Evolutionary conservation across 768 basidiomycete species (phyloP).

Genomic region (Rhodotorula babjevae): DNA sequence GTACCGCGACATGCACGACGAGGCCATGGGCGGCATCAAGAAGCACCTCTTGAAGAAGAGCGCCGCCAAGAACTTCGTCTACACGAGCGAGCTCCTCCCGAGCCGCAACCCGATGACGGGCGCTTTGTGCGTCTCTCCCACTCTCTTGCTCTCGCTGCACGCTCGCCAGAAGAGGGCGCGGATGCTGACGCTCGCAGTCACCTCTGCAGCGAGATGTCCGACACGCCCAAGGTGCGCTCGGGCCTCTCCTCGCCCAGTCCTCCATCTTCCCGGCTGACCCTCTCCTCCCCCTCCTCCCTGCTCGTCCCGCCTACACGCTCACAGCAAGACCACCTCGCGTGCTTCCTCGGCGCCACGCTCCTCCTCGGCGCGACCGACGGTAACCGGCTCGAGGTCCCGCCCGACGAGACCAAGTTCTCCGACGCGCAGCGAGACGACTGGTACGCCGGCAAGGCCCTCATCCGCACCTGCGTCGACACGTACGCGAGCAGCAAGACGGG

Average conservation of each 20-base stretch:
- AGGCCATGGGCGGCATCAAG: slow-evolving; percentile 77
- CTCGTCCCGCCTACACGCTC: slow-evolving; percentile 44
- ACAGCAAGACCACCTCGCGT: slow-evolving; percentile 92
- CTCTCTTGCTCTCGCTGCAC: slow-evolving; percentile 21
- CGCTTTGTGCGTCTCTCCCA: slow-evolving; percentile 21
- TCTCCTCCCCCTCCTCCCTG: neutral
- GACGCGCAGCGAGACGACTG: slow-evolving; percentile 68
- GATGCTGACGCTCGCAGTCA: neutral
- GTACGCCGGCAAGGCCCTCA: slow-evolving; percentile 69
- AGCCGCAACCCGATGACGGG: slow-evolving; percentile 47
- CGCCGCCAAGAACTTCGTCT: slow-evolving; percentile 58
- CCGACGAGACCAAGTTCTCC: slow-evolving; percentile 48
- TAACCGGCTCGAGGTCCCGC: slow-evolving; percentile 8
- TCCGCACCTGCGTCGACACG: slow-evolving; percentile 82
- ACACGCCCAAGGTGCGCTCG: slow-evolving; percentile 2
- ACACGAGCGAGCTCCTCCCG: slow-evolving; percentile 77
- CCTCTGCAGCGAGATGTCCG: neutral
- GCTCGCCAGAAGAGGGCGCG: too few relatives aligned
- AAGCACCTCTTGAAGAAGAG: slow-evolving; percentile 64
- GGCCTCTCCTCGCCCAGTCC: neutral
- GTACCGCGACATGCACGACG: slow-evolving; percentile 85
- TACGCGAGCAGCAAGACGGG: slow-evolving; percentile 41
- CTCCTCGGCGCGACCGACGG: slow-evolving; percentile 72
- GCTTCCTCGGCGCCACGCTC: slow-evolving; percentile 87
- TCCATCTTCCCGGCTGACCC: neutral